Evolutionary conservation across 2,329 filamentous ascomycete genomes (phyloP).

Genomic region (Pleomassaria siparia): DNA sequence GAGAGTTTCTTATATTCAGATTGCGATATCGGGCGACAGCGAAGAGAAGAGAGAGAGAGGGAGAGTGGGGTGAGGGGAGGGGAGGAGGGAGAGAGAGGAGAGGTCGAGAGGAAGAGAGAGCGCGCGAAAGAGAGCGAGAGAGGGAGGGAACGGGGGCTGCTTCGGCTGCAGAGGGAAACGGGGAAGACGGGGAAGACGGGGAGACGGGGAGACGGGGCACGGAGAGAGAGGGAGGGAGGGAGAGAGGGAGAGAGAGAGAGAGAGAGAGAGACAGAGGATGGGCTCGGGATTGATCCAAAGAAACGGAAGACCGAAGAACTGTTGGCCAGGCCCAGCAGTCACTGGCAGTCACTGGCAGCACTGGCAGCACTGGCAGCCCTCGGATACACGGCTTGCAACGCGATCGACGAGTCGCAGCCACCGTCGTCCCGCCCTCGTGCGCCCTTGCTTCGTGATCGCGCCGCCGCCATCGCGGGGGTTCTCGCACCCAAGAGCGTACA

Average conservation of each 20-base stretch:
- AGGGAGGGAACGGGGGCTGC: background rate
- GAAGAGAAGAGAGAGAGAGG: background rate
- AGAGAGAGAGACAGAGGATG: background rate
- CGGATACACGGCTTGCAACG: constrained; percentile 1
- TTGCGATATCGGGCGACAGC: background rate
- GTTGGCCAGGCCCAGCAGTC: background rate
- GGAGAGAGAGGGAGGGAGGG: background rate
- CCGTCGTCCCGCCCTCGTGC: background rate
- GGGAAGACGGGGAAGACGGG: background rate
- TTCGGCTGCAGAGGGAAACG: background rate
- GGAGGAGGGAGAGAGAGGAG: background rate
- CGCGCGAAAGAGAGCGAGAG: background rate
- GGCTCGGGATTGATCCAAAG: constrained; percentile 1
- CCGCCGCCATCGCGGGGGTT: background rate
- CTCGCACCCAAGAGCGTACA: background rate
- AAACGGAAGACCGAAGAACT: constrained; percentile 3
- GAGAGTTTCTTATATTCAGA: too few relatives aligned
- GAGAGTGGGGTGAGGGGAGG: background rate
- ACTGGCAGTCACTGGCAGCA: too few relatives aligned
- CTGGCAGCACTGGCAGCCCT: too few relatives aligned
- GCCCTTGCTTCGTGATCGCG: constrained; percentile 1
- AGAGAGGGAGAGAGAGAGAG: background rate
- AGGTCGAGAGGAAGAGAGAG: background rate
- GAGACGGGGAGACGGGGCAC: background rate
- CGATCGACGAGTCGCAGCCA: constrained; percentile 1